These are phyloP conservation scores for Yarrowia phangngaensis DNA, from an alignment of 805 yeast genomes.

Conservation along the genomic window DNA sequence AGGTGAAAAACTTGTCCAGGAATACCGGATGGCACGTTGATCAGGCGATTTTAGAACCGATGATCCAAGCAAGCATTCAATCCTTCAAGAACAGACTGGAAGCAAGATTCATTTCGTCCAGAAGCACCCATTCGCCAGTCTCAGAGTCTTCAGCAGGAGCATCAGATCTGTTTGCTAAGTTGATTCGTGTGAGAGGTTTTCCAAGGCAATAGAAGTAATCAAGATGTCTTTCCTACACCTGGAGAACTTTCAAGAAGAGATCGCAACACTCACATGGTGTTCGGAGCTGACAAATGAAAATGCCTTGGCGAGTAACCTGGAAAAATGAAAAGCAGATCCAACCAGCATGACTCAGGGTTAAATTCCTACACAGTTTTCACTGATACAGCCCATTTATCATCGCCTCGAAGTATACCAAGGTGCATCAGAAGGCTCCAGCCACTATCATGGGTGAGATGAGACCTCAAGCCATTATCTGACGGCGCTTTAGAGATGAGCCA, in stretches of 20 bases:
- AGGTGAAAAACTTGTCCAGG: constrained; percentile 87
- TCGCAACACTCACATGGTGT: constrained; percentile 82
- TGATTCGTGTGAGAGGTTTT: constrained; percentile 75
- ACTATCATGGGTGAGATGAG: too few relatives aligned
- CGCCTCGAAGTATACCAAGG: too few relatives aligned
- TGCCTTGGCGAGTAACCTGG: too few relatives aligned
- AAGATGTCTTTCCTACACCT: constrained; percentile 97
- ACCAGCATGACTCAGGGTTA: too few relatives aligned
- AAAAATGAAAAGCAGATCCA: too few relatives aligned
- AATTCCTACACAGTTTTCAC: too few relatives aligned
- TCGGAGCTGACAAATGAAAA: constrained; percentile 86
- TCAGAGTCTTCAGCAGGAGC: constrained; percentile 87
- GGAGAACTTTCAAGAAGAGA: constrained; percentile 97
- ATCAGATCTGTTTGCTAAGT: constrained; percentile 95
- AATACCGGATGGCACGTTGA: too few relatives aligned
- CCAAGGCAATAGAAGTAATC: constrained; percentile 85
- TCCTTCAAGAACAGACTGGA: constrained; percentile 97
- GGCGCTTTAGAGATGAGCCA: too few relatives aligned
- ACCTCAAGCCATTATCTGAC: too few relatives aligned
- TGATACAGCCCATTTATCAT: too few relatives aligned
- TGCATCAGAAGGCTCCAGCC: too few relatives aligned
- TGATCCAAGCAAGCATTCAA: constrained; percentile 96
- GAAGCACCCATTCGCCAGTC: constrained; percentile 95
- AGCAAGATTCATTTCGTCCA: constrained; percentile 98
- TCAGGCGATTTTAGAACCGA: constrained; percentile 95